Conservation (phyloP, 2,329 filamentous ascomycete species). For the Aureobasidium sp. region DNA sequence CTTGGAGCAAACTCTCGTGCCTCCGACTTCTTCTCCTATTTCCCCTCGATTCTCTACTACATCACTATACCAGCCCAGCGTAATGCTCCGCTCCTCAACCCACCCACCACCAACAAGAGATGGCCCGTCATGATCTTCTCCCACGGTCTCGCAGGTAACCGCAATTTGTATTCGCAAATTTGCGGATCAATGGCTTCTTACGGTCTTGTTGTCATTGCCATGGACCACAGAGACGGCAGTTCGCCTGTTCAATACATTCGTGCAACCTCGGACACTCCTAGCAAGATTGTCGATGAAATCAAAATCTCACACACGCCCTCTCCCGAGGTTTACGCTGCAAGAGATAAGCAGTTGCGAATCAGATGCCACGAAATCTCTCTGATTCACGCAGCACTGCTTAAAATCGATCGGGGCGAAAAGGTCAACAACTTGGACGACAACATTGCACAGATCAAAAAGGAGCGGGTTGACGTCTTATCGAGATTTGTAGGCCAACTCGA, state of each 20-base stretch:
- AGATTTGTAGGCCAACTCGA: conserved; percentile 56
- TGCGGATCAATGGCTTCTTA: conserved; percentile 71
- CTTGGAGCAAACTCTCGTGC: conserved; percentile 53
- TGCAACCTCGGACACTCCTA: conserved; percentile 39
- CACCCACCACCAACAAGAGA: conserved; percentile 40
- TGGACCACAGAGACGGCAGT: conserved; percentile 77
- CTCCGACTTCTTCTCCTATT: conserved; percentile 32
- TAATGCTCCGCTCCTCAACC: conserved; percentile 54
- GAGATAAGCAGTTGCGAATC: conserved; percentile 65
- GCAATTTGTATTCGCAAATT: conserved; percentile 80
- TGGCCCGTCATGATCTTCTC: conserved; percentile 84
- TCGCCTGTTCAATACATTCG: conserved; percentile 66
- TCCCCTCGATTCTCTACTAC: conserved; percentile 50
- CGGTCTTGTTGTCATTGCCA: conserved; percentile 70
- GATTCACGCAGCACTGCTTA: conserved; percentile 57
- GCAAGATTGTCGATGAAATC: conserved; percentile 34
- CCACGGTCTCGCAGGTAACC: conserved; percentile 71
- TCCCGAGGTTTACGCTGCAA: conserved; percentile 55
- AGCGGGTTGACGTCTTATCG: conserved; percentile 39
- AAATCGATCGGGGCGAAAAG: conserved; percentile 50
- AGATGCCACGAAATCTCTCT: conserved; percentile 71
- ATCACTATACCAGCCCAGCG: conserved; percentile 63
- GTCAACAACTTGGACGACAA: conserved; percentile 38
- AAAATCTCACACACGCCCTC: conserved; percentile 52
- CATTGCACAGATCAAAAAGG: conserved; percentile 27